Base-by-base conservation (phyloP, 140 eudicot genomes). In the Stevia rebaudiana region DNA sequence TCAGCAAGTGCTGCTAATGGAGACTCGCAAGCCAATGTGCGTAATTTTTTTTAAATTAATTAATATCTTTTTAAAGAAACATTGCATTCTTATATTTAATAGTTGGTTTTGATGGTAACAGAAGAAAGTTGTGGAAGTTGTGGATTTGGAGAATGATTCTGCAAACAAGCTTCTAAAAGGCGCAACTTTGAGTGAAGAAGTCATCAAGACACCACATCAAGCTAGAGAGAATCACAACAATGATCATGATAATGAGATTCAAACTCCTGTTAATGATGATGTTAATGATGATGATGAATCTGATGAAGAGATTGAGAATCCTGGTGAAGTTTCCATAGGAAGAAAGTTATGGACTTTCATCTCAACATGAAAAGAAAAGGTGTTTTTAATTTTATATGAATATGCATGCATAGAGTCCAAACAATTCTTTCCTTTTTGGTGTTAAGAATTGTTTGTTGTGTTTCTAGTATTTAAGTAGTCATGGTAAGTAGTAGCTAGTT, bases 281-380 rank as follows among this genome's bases (percentile, higher is more conserved):
- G 41, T 41, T 55, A 41, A 55, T 55, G 28, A 57, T 3, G 80
- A 62, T 11, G 73, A 57, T 31, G 80, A 73, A 1, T 76, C 74
- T 3, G 81, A 75, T 0, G 87, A 81, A 46, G 96, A 85, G 72
- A 81, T 56, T 10, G 86, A 77, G 75, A 97, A 88, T 81, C 95
- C 97, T 10, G 99, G 99, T 46, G 88, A 94, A 83, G 97, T 72
- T 39, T 94, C 99, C 24, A 78, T 94, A 8, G 96, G 95, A 49
- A 89, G 89, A 86, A 94, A 88, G 80, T 77, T 85, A 10, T 83
- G 95, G 90, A 83, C 76, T n/a, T 94, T 94, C 59, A 75, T 94
- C 71, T 83, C 88, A 0, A 88, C 98, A 41, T 88, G 71, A 79
- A 23, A 58, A 30, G 54, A 59, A n/a, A 33, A 58, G 28, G 16